These are phyloP conservation scores for Phaseolus coccineus DNA, from an alignment of 331 rosid genomes.

Conservation along the genomic window DNA sequence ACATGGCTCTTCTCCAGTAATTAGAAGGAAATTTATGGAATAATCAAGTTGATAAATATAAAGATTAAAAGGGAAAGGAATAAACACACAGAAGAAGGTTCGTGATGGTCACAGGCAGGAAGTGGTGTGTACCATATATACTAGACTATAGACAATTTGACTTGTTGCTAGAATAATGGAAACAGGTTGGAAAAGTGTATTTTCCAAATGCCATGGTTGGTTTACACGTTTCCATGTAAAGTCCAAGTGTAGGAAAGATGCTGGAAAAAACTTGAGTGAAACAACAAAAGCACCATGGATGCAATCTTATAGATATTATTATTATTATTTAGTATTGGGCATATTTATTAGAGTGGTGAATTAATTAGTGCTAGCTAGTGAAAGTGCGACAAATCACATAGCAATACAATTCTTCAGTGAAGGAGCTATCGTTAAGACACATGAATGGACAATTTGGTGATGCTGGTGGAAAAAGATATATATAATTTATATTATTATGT, in stretches of 20 bases:
- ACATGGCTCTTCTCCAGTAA: too few relatives aligned
- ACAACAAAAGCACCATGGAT: constrained; percentile 29
- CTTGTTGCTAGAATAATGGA: constrained; percentile 55
- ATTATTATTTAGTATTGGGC: constrained; percentile 22
- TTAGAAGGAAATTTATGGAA: too few relatives aligned
- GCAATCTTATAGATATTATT: constrained; percentile 42
- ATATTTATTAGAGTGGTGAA: constrained; percentile 37
- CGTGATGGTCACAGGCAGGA: constrained; percentile 20
- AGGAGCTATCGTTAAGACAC: constrained; percentile 31
- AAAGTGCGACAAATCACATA: constrained; percentile 45
- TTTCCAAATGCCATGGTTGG: constrained; percentile 43
- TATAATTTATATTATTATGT: neutral
- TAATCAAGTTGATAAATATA: too few relatives aligned
- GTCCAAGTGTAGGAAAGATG: constrained; percentile 54
- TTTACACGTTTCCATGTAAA: constrained; percentile 47
- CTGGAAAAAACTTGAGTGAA: constrained; percentile 46
- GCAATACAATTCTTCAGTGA: constrained; percentile 28
- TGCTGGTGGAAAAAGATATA: constrained; percentile 35
- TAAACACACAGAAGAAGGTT: constrained; percentile 38
- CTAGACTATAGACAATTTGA: constrained; percentile 45
- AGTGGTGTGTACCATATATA: constrained; percentile 37
- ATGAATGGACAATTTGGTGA: constrained; percentile 31
- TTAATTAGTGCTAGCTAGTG: constrained; percentile 14
- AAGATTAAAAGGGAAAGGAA: too few relatives aligned
- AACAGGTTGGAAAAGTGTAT: constrained; percentile 47